phyloP scores from a whole-genome alignment of 176 grass and related monocot species.

The Zoysia japonica region DNA sequence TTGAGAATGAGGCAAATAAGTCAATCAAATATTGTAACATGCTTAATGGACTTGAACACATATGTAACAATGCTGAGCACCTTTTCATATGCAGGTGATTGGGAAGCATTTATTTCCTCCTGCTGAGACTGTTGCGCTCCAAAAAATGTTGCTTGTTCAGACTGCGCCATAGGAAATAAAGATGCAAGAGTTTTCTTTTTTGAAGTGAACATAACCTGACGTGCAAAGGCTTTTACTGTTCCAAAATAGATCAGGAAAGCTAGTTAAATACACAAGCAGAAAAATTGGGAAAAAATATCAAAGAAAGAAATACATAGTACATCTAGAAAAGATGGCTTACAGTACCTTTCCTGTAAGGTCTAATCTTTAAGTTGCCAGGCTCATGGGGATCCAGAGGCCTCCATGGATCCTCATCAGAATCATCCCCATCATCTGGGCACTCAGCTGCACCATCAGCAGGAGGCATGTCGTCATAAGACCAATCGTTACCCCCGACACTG shows the following conservation, averaged over 20 bases:
- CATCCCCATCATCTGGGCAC: slow-evolving; percentile 48
- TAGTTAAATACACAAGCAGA: slow-evolving; percentile 34
- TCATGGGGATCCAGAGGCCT: slow-evolving; percentile 86
- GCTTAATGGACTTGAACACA: slow-evolving; percentile 3
- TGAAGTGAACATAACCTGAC: slow-evolving; percentile 33
- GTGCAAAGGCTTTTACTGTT: slow-evolving; percentile 70
- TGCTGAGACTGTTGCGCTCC: slow-evolving; percentile 59
- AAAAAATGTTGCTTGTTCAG: slow-evolving; percentile 57
- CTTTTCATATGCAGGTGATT: slow-evolving; percentile 70
- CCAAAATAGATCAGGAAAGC: slow-evolving; percentile 46
- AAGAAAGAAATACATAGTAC: slow-evolving; percentile 27
- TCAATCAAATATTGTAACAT: neutral
- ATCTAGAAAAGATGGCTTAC: slow-evolving; percentile 16
- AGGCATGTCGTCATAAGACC: slow-evolving; percentile 46
- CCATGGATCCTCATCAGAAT: slow-evolving; percentile 85
- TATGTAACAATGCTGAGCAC: slow-evolving; percentile 39
- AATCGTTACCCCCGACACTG: slow-evolving; percentile 37
- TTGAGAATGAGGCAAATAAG: slow-evolving; percentile 1
- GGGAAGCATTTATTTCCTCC: slow-evolving; percentile 47
- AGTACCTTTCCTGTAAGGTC: slow-evolving; percentile 81
- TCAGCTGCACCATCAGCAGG: slow-evolving; percentile 53
- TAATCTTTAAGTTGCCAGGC: slow-evolving; percentile 75
- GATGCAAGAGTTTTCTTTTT: slow-evolving; percentile 51
- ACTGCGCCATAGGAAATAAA: slow-evolving; percentile 88
- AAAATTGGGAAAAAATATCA: slow-evolving; percentile 12